Evolutionary conservation across 441 rosid species (phyloP), one percentile per base, ranked within the genome.

Genomic region (Erysimum pusillum): DNA sequence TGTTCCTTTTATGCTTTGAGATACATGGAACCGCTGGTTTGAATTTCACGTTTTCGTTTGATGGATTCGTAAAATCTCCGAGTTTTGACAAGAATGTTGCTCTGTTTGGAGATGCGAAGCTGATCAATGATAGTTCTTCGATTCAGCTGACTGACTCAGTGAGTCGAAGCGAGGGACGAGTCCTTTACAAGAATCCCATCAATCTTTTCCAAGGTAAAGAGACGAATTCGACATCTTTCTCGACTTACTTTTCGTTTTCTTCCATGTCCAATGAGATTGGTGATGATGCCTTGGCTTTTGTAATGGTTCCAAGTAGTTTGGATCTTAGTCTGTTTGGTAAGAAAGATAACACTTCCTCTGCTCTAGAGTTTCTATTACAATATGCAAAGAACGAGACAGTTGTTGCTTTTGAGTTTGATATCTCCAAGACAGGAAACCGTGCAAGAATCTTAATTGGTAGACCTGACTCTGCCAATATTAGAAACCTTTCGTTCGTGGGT

Each of bases 21-120:
- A 45, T 78, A 59, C 63, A 31, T 51, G 63, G 31, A 57, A 41
- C 36, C 53, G 87, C 89, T 5, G 64, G 57, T 63, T 85, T 38
- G 58, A 78, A 59, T 67, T 79, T 71, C 52, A 77, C 86, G n/a
- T 91, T 90, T 80, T 83, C 84, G 46, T 88, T 90, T 58, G 61
- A 71, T 70, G 79, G 75, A 31, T 88, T 88, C 53, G 85, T 46
- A 58, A 79, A 81, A 81, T 82, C 86, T 83, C 83, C 79, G 4
- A 81, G 60, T 71, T 82, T 89, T 82, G 79, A 76, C 66, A 73
- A 87, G 82, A 72, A 39, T 46, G 39, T 94, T 83, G 85, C 84
- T 75, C 76, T 94, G 20, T 82, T 77, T 58, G 97, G 98, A 17
- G 96, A 89, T 79, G 89, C 95, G 32, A 82, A 71, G 83, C 86